A percentile compares a stretch with the other conserved stretches of the same genome.
Conservation (phyloP, 495 filamentous ascomycete species). For the Letharia lupina region DNA sequence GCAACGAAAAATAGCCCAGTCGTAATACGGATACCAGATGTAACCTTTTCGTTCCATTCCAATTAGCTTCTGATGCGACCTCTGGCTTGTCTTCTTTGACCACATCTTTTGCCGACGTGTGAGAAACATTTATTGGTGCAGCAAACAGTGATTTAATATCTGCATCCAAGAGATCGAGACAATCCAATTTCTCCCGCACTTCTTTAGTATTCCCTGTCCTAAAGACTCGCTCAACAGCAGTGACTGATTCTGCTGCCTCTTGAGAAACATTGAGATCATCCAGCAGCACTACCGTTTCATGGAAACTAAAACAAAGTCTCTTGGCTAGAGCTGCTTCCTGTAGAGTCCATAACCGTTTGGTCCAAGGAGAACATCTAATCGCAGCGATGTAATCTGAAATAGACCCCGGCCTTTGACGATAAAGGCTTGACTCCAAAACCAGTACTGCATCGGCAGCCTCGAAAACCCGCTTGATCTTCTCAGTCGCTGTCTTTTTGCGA, state of each 20-base stretch:
- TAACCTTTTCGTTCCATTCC: not conserved
- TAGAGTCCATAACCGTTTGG: not conserved
- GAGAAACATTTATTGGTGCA: too few relatives aligned
- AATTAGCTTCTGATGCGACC: not conserved
- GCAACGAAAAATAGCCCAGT: constrained; percentile 4
- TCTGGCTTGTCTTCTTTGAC: not conserved
- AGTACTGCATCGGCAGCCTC: not conserved
- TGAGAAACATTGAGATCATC: not conserved
- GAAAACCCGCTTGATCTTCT: constrained; percentile 1
- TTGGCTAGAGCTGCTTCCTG: not conserved
- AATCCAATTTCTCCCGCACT: not conserved
- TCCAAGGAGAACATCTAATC: constrained; percentile 1
- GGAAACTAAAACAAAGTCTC: not conserved
- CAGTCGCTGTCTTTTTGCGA: not conserved
- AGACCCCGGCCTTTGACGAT: not conserved
- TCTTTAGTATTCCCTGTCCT: not conserved
- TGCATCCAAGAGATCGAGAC: not conserved
- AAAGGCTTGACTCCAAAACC: not conserved
- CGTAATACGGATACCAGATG: not conserved
- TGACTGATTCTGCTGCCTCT: not conserved
- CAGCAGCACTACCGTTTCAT: not conserved
- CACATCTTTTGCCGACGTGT: not conserved
- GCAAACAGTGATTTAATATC: constrained; percentile 2
- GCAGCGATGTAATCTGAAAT: not conserved
- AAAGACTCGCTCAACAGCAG: not conserved